Percentiles rank a stretch among this genome's conserved stretches.
Evolutionary conservation across 2,329 filamentous ascomycete genomes (phyloP).

Genomic region (Periconia macrospinosa): DNA sequence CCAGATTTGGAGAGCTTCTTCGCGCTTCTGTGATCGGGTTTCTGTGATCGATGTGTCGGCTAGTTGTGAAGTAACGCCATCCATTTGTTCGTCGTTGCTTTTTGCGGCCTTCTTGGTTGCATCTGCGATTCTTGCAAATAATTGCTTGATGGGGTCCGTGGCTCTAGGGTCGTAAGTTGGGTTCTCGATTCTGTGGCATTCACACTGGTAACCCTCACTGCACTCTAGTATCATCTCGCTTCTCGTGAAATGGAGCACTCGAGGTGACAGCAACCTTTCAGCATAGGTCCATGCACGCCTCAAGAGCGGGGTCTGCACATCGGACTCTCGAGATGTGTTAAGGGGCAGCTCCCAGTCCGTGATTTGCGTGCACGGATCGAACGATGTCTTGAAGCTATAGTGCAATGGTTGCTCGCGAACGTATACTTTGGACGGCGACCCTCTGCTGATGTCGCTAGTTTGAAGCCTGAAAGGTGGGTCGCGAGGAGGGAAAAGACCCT

Average conservation of each 20-base stretch:
- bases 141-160: conserved; percentile 39
- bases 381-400: conserved; percentile 40
- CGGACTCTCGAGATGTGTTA: conserved; percentile 32
- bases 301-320: conserved; percentile 33
- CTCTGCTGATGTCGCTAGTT: conserved; percentile 33
- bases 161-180: conserved; percentile 32
- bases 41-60: conserved; percentile 29
- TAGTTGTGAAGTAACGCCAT: conserved; percentile 33
- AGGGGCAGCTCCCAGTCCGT: conserved; percentile 40
- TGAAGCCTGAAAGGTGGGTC: conserved; percentile 35
- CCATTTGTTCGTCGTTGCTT: conserved; percentile 19
- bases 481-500: conserved; percentile 29
- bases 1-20: conserved; percentile 38
- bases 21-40: conserved; percentile 17
- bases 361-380: conserved; percentile 36
- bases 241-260: conserved; percentile 37
- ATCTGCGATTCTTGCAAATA: conserved; percentile 28
- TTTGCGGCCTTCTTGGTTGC: conserved; percentile 17
- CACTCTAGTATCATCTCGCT: conserved; percentile 43
- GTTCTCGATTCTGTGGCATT: conserved; percentile 39
- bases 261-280: conserved; percentile 34
- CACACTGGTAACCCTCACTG: conserved; percentile 38
- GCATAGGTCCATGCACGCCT: conserved; percentile 38
- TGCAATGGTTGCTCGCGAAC: conserved; percentile 40
- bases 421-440: conserved; percentile 32